Base-by-base conservation (phyloP, 345 rosid genomes). In the Eucalyptus sp. region DNA sequence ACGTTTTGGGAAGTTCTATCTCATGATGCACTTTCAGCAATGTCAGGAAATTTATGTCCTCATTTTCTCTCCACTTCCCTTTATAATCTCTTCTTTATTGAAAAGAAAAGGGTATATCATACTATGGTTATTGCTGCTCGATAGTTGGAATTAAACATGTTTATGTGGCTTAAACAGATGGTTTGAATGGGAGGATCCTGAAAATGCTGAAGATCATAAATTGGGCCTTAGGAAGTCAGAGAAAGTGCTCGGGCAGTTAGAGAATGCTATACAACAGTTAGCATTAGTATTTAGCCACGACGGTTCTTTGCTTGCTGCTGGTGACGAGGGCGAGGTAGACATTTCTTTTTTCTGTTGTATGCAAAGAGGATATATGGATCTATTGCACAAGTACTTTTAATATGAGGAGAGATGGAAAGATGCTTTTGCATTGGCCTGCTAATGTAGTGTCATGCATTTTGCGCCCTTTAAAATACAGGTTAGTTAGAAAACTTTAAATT, bases 271-370 rank as follows among this genome's bases (percentile, higher is more conserved):
- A 79, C 98, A 95, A 89, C 99, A 95, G 90, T 91, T 97, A 87
- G 96, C 96, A 66, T 85, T 98, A 87, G 94, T 91, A 37, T 98
- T 97, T 43, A 92, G 95, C 92, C 93, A 87, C 71, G 96, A 97
- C 27, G 96, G 97, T 64, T 93, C 98, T 86, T 87, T 90, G 50
- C 94, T 97, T 54, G 99, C 99, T 64, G 90, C 92, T 88, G 99
- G 99, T 84, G 95, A 95, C 3, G 99, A 98, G 44, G 95, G 95
- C 3, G 99, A 98, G 99, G 99, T 98, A 94, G 84, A 83, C 87
- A 87, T 90, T 86, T 86, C 89, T 60, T 51, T 49, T 54, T 76
- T 76, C 27, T 22, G 18, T 48, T 33, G 25, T 76, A n/a, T 37
- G 66, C 43, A 17, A 14, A 41, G 86, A 89, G 16, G 46, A 54